Evolutionary conservation across 2,329 filamentous ascomycete species (phyloP).

Genomic region (Neodidymelliopsis sp.): DNA sequence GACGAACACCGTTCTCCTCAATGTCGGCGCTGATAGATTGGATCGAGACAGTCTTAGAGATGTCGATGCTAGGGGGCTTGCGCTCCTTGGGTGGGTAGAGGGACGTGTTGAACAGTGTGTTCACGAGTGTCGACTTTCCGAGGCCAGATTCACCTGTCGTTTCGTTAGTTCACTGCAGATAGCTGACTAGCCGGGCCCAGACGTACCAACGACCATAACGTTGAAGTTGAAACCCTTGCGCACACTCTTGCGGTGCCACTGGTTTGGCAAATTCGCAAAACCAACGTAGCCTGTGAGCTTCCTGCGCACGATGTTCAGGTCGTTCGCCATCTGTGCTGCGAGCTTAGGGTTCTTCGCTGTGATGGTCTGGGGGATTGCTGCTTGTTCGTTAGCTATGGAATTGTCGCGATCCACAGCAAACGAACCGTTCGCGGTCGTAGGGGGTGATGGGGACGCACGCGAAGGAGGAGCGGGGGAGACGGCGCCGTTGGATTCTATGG

Average conservation of each 20-base stretch:
- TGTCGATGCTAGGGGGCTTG: constrained; percentile 95
- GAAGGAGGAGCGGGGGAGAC: constrained; percentile 52
- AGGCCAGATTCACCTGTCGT: constrained; percentile 91
- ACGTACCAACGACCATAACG: constrained; percentile 99
- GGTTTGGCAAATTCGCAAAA: constrained; percentile 98
- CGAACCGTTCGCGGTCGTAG: constrained; percentile 59
- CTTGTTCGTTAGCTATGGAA: constrained; percentile 58
- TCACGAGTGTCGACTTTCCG: constrained; percentile 98
- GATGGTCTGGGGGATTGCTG: constrained; percentile 64
- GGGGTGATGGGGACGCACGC: constrained; percentile 57
- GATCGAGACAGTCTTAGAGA: constrained; percentile 78
- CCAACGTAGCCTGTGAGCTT: constrained; percentile 99
- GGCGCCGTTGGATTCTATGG: constrained; percentile 56
- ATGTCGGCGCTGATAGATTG: constrained; percentile 70
- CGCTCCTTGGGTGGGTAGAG: constrained; percentile 98
- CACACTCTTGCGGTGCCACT: constrained; percentile 99
- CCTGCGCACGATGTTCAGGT: constrained; percentile 94
- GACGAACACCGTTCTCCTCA: constrained; percentile 96
- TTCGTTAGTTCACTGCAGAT: constrained; percentile 23
- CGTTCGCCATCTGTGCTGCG: constrained; percentile 56
- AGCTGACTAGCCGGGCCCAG: neutral
- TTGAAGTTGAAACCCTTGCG: constrained; percentile 99
- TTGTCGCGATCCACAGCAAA: constrained; percentile 66
- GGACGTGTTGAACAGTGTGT: constrained; percentile 99
- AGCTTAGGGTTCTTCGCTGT: constrained; percentile 70